Percentiles rank a stretch among this genome's conserved stretches.
These are phyloP conservation scores for Lichtheimia corymbifera DNA, from an alignment of 371 early-diverging fungal species.

Conservation along the genomic window DNA sequence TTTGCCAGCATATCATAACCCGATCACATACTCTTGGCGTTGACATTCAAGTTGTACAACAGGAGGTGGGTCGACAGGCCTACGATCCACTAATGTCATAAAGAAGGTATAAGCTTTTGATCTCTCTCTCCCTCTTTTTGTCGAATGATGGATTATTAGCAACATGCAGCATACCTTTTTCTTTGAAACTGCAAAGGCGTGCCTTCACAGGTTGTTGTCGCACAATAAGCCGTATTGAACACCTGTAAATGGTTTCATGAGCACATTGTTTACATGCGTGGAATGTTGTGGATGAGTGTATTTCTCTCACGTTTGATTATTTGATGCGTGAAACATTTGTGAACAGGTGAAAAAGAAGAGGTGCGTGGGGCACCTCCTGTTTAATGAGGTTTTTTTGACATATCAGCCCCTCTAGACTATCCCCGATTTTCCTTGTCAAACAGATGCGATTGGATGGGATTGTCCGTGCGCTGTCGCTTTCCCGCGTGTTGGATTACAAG, in stretches of 20 bases:
- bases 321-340: no score
- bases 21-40: not conserved
- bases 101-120: not conserved
- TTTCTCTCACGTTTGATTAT: no score
- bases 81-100: not conserved
- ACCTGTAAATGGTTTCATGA: not conserved
- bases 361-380: no score
- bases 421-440: no score
- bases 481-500: no score
- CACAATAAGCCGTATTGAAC: conserved; percentile 1
- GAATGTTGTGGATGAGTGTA: no score
- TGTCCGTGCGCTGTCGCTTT: no score
- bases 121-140: no score
- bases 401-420: no score
- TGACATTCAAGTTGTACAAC: not conserved
- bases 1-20: not conserved
- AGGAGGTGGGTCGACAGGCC: conserved; percentile 7
- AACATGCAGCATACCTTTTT: not conserved
- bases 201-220: conserved; percentile 1
- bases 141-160: not conserved
- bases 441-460: no score
- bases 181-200: conserved; percentile 1
- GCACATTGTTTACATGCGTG: not conserved
- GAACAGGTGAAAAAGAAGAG: no score
- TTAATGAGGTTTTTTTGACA: no score